phyloP scores from a whole-genome alignment of 1,284 basidiomycete genomes.

The Hymenochaete sp. region DNA sequence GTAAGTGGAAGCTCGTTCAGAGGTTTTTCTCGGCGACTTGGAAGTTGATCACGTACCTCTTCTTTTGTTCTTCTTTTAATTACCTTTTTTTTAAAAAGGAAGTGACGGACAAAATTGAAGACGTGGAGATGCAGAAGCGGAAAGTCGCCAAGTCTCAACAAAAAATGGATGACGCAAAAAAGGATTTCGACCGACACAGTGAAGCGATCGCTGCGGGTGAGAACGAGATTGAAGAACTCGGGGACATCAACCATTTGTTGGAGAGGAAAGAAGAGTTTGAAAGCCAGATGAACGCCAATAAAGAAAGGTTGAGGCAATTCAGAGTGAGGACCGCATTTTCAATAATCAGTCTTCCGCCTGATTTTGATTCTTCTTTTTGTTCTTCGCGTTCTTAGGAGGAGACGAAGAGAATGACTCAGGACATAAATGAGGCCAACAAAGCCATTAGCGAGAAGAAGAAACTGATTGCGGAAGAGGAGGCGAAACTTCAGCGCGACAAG shows the following conservation, averaged over 20 bases:
- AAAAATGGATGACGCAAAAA: slow-evolving; percentile 36
- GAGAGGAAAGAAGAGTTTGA: slow-evolving; percentile 35
- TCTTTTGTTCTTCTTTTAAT: no score
- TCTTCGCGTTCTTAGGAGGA: no score
- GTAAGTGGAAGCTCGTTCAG: slow-evolving; percentile 35
- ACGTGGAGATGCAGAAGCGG: slow-evolving; percentile 38
- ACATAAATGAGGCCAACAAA: slow-evolving; percentile 32
- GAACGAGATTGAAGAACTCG: slow-evolving; percentile 38
- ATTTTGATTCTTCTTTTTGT: slow-evolving; percentile 13
- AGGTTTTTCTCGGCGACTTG: not conserved
- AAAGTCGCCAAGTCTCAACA: slow-evolving; percentile 45
- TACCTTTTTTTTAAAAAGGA: slow-evolving; percentile 30
- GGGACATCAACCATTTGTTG: slow-evolving; percentile 45
- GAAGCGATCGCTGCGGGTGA: slow-evolving; percentile 43
- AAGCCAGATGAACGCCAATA: slow-evolving; percentile 39
- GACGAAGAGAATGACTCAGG: slow-evolving; percentile 37
- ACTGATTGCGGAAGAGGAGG: slow-evolving; percentile 49
- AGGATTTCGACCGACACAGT: slow-evolving; percentile 33
- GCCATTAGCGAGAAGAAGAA: slow-evolving; percentile 42
- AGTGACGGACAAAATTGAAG: slow-evolving; percentile 42
- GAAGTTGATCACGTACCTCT: no score
- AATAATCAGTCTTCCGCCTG: slow-evolving; percentile 15
- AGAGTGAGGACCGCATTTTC: slow-evolving; percentile 32
- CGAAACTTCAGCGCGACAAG: slow-evolving; percentile 46
- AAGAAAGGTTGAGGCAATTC: slow-evolving; percentile 34